phyloP scores from a whole-genome alignment of 2,329 filamentous ascomycete genomes.

The Penicillium aurantiogriseum region DNA sequence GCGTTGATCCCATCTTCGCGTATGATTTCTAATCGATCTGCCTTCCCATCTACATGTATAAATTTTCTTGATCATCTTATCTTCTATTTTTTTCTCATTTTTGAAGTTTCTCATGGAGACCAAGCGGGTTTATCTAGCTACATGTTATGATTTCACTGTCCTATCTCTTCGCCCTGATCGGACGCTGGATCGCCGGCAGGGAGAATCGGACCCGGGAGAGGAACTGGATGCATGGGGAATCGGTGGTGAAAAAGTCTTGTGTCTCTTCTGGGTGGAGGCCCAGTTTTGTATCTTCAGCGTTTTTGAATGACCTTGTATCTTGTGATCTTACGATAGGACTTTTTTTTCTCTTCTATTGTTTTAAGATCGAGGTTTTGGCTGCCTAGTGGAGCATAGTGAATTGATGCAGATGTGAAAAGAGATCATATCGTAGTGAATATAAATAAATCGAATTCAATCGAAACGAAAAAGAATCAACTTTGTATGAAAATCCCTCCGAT shows the following conservation, averaged over 20 bases:
- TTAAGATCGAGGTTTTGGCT: slow-evolving; percentile 6
- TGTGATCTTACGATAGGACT: slow-evolving; percentile 7
- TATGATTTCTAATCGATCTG: slow-evolving; percentile 29
- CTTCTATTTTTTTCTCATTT: slow-evolving; percentile 28
- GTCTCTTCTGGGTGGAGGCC: slow-evolving; percentile 7
- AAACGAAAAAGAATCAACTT: background rate
- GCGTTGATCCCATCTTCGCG: slow-evolving; percentile 30
- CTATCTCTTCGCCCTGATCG: slow-evolving; percentile 30
- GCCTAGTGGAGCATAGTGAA: slow-evolving; percentile 8
- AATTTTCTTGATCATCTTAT: slow-evolving; percentile 22
- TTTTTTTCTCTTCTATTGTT: slow-evolving; percentile 7
- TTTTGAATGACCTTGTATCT: slow-evolving; percentile 14
- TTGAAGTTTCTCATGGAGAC: slow-evolving; percentile 27
- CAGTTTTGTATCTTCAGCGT: slow-evolving; percentile 12
- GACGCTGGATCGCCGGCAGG: slow-evolving; percentile 44
- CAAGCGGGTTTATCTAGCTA: slow-evolving; percentile 34
- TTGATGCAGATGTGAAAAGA: background rate
- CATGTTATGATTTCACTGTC: slow-evolving; percentile 30
- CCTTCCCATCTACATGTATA: slow-evolving; percentile 37
- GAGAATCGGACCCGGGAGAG: slow-evolving; percentile 24
- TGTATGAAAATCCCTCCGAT: background rate
- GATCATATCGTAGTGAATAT: background rate
- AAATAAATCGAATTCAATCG: background rate
- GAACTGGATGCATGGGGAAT: slow-evolving; percentile 1
- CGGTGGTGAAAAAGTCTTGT: slow-evolving; percentile 26